Conservation (phyloP, 2,329 filamentous ascomycete genomes). For the Xylariaceae sp. region DNA sequence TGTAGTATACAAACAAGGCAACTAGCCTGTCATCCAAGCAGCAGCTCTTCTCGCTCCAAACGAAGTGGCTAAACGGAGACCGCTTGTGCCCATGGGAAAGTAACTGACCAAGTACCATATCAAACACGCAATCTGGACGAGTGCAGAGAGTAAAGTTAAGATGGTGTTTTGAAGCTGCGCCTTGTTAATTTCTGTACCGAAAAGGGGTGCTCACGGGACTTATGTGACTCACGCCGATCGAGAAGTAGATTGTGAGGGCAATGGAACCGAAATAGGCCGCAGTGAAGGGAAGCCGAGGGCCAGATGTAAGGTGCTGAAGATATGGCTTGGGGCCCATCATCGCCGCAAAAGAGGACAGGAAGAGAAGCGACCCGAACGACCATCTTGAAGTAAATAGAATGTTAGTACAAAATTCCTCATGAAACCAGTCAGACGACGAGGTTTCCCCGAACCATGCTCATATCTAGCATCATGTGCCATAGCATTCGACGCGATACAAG, state of each 20-base stretch:
- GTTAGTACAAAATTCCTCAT: too few species aligned
- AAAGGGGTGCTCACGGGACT: not conserved
- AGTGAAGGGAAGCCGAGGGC: slow-evolving; percentile 84
- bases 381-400: slow-evolving; percentile 58
- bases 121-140: slow-evolving; percentile 78
- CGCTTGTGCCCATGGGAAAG: slow-evolving; percentile 92
- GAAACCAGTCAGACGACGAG: too few species aligned
- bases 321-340: slow-evolving; percentile 90
- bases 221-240: slow-evolving; percentile 71
- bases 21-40: slow-evolving; percentile 78
- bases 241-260: slow-evolving; percentile 83
- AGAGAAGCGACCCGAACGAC: slow-evolving; percentile 87
- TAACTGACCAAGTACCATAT: slow-evolving; percentile 96
- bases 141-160: slow-evolving; percentile 77
- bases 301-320: slow-evolving; percentile 76
- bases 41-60: slow-evolving; percentile 82
- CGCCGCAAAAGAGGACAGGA: slow-evolving; percentile 87
- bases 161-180: slow-evolving; percentile 74
- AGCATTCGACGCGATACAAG: too few species aligned
- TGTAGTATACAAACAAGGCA: slow-evolving; percentile 11
- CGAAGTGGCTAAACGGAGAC: slow-evolving; percentile 78
- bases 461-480: too few species aligned
- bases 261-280: slow-evolving; percentile 94
- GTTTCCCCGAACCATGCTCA: too few species aligned
- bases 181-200: slow-evolving; percentile 19